Base-by-base conservation (phyloP, 2,329 filamentous ascomycete genomes). In the Colletotrichum karsti region DNA sequence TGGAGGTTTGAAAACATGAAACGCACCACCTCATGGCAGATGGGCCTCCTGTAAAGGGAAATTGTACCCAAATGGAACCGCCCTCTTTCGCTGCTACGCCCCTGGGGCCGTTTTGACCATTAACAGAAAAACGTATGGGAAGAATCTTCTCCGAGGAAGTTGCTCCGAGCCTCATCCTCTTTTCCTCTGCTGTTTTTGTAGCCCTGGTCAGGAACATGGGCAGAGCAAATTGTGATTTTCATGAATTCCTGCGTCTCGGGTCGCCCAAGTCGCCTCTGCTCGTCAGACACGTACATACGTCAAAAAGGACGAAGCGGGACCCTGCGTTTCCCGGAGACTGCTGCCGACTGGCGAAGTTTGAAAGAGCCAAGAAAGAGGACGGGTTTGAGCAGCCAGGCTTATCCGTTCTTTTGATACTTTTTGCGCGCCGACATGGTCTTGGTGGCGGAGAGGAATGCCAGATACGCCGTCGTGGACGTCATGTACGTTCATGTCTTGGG, bases 21-120 rank as follows among this genome's bases (percentile, higher is more conserved):
- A 69, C 67, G 35, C 67, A 69, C 67, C 67, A 58, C 57, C 57
- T 67, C 53, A 66, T 69, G 63, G 67, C 67, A 59, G 53, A 56
- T 50, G 58, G 63, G 41, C 54, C 53, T 57, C 56, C 44, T 42
- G 55, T 51, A 20, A 59, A 44, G 60, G 60, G 65, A 67, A 48
- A 67, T 67, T 67, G 50, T 64, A 33, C 54, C 53, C 46, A 26
- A 35, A 64, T 53, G 53, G 22, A 51, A 67, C 59, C 35, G 55
- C 56, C 50, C 50, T 60, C 63, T 67, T 62, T 57, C 22, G 44
- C 33, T 67, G 42, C 56, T 44, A 9, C 46, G 39, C 63, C 63
- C 56, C 51, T 51, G 55, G 28, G 22, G 37, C 55, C 24, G 51
- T 41, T 44, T 10, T 48, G 26, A 35, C 9, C 22, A 48, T 57